Conservation (phyloP, 2,329 filamentous ascomycete species). For the Cercospora sp. region DNA sequence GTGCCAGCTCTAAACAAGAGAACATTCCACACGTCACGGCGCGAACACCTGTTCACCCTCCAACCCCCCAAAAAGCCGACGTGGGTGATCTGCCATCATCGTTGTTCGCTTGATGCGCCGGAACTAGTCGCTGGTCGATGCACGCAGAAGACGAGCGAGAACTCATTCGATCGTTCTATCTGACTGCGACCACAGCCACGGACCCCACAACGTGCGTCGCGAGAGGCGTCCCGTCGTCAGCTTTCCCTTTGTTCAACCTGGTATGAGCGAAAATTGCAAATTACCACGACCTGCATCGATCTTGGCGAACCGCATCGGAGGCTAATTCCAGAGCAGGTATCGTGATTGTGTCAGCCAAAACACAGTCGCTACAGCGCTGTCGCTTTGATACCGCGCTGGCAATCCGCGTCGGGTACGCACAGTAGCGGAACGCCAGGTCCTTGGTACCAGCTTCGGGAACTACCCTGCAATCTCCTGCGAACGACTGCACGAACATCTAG, state of each 20-base stretch:
- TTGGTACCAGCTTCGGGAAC: conserved; percentile 35
- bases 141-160: conserved; percentile 17
- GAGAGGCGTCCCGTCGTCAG: conserved; percentile 25
- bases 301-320: conserved; percentile 21
- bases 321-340: conserved; percentile 28
- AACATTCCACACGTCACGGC: conserved; percentile 28
- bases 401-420: conserved; percentile 34
- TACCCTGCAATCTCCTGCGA: conserved; percentile 43
- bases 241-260: conserved; percentile 29
- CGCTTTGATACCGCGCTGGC: conserved; percentile 33
- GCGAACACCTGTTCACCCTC: conserved; percentile 24
- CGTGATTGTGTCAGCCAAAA: conserved; percentile 28
- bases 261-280: conserved; percentile 29
- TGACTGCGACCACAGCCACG: conserved; percentile 29
- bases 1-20: conserved; percentile 26
- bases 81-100: conserved; percentile 15
- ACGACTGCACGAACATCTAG: conserved; percentile 37
- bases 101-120: conserved; percentile 23
- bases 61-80: conserved; percentile 21
- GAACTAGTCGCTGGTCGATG: conserved; percentile 21
- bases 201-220: conserved; percentile 24
- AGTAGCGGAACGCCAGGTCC: conserved; percentile 37
- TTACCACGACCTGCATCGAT: conserved; percentile 22
- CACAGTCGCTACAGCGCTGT: conserved; percentile 33
- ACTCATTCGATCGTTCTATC: conserved; percentile 24